Percentiles rank a stretch among this genome's conserved stretches.
phyloP scores from a whole-genome alignment of 495 filamentous ascomycete species.

The Penicillium psychrofluorescens region DNA sequence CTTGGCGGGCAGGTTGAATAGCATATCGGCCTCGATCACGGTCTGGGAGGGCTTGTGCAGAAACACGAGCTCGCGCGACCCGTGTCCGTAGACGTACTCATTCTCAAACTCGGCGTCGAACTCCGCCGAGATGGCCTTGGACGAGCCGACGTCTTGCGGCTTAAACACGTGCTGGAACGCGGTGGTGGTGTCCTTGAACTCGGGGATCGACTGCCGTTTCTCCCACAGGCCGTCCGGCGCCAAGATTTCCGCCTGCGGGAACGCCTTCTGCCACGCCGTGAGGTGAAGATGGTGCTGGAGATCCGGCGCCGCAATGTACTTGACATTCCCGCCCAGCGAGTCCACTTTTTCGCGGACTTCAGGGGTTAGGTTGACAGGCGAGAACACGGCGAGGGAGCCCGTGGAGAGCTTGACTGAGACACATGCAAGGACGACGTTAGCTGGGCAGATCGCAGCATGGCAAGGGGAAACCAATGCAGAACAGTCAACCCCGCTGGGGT shows the following conservation, averaged over 20 bases:
- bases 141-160: slow-evolving; percentile 37
- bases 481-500: neutral
- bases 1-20: slow-evolving; percentile 83
- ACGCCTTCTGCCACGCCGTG: slow-evolving; percentile 72
- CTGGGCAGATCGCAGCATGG: neutral
- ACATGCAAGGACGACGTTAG: slow-evolving; percentile 10
- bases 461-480: neutral
- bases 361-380: slow-evolving; percentile 73
- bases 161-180: slow-evolving; percentile 64
- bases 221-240: slow-evolving; percentile 81
- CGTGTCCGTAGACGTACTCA: slow-evolving; percentile 75
- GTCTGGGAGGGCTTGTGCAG: slow-evolving; percentile 72
- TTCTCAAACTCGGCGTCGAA: slow-evolving; percentile 83
- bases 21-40: slow-evolving; percentile 82
- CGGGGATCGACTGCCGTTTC: slow-evolving; percentile 63
- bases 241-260: slow-evolving; percentile 69
- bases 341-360: slow-evolving; percentile 63
- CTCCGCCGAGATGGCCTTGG: slow-evolving; percentile 56
- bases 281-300: slow-evolving; percentile 92
- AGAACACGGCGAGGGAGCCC: slow-evolving; percentile 83
- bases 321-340: slow-evolving; percentile 61
- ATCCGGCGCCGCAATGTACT: slow-evolving; percentile 80
- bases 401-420: slow-evolving; percentile 62
- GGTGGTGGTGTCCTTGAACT: slow-evolving; percentile 60
- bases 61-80: slow-evolving; percentile 83